Evolutionary conservation across 2,329 filamentous ascomycete species (phyloP).

Genomic region (Oidium heveae): DNA sequence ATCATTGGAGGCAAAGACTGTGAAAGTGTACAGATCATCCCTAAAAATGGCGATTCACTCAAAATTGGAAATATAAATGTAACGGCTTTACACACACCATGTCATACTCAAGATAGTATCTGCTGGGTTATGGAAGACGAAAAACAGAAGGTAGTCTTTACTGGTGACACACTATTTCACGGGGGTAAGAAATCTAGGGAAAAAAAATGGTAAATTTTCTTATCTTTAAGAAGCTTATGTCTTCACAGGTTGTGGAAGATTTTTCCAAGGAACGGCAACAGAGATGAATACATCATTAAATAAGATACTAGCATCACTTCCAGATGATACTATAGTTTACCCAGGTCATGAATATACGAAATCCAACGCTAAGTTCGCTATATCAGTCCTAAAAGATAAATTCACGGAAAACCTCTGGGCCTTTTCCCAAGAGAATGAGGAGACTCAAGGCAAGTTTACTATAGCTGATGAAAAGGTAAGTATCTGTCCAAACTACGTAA

Average conservation of each 20-base stretch:
- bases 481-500: neutral
- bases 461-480: slow-evolving; percentile 87
- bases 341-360: slow-evolving; percentile 98
- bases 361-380: slow-evolving; percentile 70
- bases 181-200: slow-evolving; percentile 31
- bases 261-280: slow-evolving; percentile 73
- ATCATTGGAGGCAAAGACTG: slow-evolving; percentile 81
- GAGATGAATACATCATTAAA: slow-evolving; percentile 93
- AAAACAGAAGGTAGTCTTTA: slow-evolving; percentile 59
- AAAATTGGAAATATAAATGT: slow-evolving; percentile 63
- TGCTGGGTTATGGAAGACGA: slow-evolving; percentile 81
- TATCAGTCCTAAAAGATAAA: slow-evolving; percentile 49
- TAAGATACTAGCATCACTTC: slow-evolving; percentile 52
- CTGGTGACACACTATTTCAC: slow-evolving; percentile 88
- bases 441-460: slow-evolving; percentile 89
- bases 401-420: slow-evolving; percentile 51
- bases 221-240: neutral
- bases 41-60: slow-evolving; percentile 51
- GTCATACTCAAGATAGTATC: slow-evolving; percentile 95
- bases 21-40: slow-evolving; percentile 52
- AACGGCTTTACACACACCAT: slow-evolving; percentile 80
- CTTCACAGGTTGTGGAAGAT: slow-evolving; percentile 60
- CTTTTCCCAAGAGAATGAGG: slow-evolving; percentile 54
- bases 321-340: slow-evolving; percentile 79
- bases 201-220: neutral